Evolutionary conservation across 2,329 filamentous ascomycete species (phyloP).

Genomic region (Fusarium sp.): DNA sequence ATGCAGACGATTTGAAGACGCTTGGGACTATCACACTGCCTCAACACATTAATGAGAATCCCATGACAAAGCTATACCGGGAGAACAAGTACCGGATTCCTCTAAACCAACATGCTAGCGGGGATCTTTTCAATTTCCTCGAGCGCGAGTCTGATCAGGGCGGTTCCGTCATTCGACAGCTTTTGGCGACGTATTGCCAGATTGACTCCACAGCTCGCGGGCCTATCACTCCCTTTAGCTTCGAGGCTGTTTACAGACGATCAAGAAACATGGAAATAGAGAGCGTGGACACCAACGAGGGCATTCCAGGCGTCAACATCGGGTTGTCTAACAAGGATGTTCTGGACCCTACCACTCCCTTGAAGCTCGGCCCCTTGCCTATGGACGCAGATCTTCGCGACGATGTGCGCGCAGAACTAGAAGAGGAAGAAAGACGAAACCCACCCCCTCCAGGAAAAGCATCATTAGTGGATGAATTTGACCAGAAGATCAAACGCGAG

Average conservation of each 20-base stretch:
- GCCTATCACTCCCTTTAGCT: slow-evolving; percentile 72
- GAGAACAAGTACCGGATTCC: slow-evolving; percentile 90
- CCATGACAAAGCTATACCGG: slow-evolving; percentile 82
- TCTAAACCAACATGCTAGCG: slow-evolving; percentile 85
- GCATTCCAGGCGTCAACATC: slow-evolving; percentile 71
- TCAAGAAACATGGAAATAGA: slow-evolving; percentile 71
- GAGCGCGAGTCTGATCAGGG: slow-evolving; percentile 87
- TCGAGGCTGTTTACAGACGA: slow-evolving; percentile 68
- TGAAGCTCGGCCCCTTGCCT: slow-evolving; percentile 84
- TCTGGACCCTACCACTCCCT: slow-evolving; percentile 63
- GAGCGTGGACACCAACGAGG: slow-evolving; percentile 71
- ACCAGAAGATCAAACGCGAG: slow-evolving; percentile 87
- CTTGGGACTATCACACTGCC: slow-evolving; percentile 80
- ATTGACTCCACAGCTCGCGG: slow-evolving; percentile 69
- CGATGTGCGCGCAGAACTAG: slow-evolving; percentile 87
- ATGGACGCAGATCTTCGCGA: slow-evolving; percentile 85
- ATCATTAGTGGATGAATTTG: slow-evolving; percentile 87
- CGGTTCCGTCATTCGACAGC: slow-evolving; percentile 78
- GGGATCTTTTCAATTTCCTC: slow-evolving; percentile 85
- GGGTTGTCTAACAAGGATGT: slow-evolving; percentile 71
- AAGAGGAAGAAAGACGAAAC: slow-evolving; percentile 83
- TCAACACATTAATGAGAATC: slow-evolving; percentile 80
- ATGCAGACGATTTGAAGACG: slow-evolving; percentile 81
- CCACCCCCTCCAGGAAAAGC: slow-evolving; percentile 76
- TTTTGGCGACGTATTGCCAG: slow-evolving; percentile 72